Evolutionary conservation across 345 rosid genomes (phyloP).

Genomic region (Brassica rapa): DNA sequence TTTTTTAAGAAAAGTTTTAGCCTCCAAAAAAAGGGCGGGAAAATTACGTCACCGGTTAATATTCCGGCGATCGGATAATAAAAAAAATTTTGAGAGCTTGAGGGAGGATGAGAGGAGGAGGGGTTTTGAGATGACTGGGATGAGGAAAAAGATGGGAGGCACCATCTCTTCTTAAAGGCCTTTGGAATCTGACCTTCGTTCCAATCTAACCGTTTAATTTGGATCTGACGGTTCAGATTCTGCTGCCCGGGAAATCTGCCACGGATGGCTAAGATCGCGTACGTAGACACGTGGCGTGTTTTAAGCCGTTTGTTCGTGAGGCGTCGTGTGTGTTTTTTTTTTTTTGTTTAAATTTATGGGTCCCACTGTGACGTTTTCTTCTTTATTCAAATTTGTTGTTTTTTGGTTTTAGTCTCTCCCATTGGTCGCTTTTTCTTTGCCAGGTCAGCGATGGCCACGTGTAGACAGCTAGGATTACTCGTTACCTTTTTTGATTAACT

Average conservation of each 20-base stretch:
- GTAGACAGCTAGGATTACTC: constrained; percentile 20
- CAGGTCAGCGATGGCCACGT: constrained; percentile 36
- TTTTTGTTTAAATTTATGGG: background rate
- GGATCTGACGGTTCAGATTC: constrained; percentile 31
- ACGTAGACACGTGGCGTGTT: constrained; percentile 22
- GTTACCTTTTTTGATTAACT: background rate
- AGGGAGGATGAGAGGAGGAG: background rate
- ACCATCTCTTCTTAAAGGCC: constrained; percentile 37
- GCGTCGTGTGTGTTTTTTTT: background rate
- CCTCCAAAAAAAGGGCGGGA: constrained; percentile 15
- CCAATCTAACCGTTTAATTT: background rate
- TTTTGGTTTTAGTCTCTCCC: background rate
- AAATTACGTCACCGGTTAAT: constrained; percentile 14
- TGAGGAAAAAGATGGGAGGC: constrained; percentile 33
- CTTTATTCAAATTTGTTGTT: background rate
- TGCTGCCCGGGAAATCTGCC: constrained; percentile 29
- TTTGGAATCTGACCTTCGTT: constrained; percentile 25
- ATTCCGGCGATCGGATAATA: background rate
- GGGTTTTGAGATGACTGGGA: constrained; percentile 22
- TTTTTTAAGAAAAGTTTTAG: background rate
- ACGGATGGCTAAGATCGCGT: constrained; percentile 35
- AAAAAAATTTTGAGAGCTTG: background rate
- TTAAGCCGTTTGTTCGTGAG: constrained; percentile 27
- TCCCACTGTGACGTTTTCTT: constrained; percentile 3
- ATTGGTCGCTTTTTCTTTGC: constrained; percentile 33